Evolutionary conservation across 208 protist species (phyloP).

Genomic region (Strigomonas culicis): DNA sequence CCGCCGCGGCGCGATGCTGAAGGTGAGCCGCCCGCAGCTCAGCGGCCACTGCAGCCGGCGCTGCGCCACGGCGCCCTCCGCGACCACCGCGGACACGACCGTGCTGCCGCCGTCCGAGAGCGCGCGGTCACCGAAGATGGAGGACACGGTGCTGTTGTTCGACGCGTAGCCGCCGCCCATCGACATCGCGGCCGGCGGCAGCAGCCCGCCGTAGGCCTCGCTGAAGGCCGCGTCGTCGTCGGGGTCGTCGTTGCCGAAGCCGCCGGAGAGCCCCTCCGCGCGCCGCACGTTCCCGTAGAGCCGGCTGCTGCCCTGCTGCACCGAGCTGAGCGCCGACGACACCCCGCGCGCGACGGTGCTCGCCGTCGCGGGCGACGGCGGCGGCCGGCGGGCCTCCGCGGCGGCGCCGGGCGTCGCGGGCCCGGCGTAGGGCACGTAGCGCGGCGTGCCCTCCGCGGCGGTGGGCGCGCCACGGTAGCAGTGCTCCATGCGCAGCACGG

Average conservation of each 20-base stretch:
- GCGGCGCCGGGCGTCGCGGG: background rate
- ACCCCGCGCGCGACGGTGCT: slow-evolving; percentile 33
- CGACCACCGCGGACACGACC: background rate
- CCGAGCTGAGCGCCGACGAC: slow-evolving; percentile 38
- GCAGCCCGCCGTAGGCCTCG: slow-evolving; percentile 44
- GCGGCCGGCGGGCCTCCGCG: slow-evolving; percentile 6
- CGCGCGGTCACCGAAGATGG: slow-evolving; percentile 13
- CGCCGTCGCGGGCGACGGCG: slow-evolving; percentile 16
- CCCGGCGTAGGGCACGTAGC: slow-evolving; percentile 1
- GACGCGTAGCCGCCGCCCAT: slow-evolving; percentile 14
- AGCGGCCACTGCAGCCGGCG: slow-evolving; percentile 10
- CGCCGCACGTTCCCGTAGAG: slow-evolving; percentile 22
- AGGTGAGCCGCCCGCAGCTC: background rate
- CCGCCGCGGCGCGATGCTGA: background rate
- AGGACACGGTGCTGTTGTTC: slow-evolving; percentile 24
- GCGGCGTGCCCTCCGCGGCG: background rate
- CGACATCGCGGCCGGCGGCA: slow-evolving; percentile 25
- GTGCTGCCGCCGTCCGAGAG: slow-evolving; percentile 9
- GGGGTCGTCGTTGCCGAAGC: slow-evolving; percentile 38
- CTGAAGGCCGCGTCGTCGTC: slow-evolving; percentile 49
- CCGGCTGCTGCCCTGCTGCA: slow-evolving; percentile 18
- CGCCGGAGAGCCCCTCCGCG: slow-evolving; percentile 25
- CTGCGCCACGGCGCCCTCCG: background rate
- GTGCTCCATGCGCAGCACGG: slow-evolving; percentile 57
- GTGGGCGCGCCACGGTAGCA: slow-evolving; percentile 15